A percentile compares a stretch with the other conserved stretches of the same genome.
These are phyloP conservation scores for Colletotrichum sp. DNA, from an alignment of 2,329 filamentous ascomycete species.

Conservation along the genomic window DNA sequence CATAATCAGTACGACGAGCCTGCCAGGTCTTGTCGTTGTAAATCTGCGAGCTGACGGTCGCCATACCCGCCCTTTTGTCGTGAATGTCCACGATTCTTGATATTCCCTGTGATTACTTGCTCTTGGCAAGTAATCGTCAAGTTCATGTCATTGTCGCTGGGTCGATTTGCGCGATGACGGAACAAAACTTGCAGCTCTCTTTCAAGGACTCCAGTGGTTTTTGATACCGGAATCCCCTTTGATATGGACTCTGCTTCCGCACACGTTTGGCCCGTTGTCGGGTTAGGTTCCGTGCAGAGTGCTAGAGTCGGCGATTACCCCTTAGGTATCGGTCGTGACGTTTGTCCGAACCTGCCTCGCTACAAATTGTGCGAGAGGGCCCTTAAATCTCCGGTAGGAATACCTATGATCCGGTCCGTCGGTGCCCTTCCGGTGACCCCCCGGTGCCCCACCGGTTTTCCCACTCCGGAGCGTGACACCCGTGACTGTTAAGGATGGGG, in stretches of 20 bases:
- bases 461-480: too few relatives aligned
- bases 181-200: not conserved
- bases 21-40: not conserved
- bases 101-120: not conserved
- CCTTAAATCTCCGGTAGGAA: too few relatives aligned
- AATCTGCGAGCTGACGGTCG: not conserved
- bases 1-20: not conserved
- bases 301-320: too few relatives aligned
- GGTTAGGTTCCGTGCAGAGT: too few relatives aligned
- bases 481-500: not conserved
- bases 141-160: fast-evolving
- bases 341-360: too few relatives aligned
- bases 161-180: fast-evolving
- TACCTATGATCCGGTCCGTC: too few relatives aligned
- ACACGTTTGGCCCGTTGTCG: too few relatives aligned
- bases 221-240: fast-evolving
- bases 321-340: too few relatives aligned
- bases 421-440: too few relatives aligned
- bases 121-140: fast-evolving
- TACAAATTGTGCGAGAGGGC: too few relatives aligned
- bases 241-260: not conserved
- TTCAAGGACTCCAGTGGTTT: not conserved
- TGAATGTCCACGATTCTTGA: not conserved
- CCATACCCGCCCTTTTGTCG: not conserved
- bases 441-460: too few relatives aligned